These are phyloP conservation scores for Microbotryomycetes sp. DNA, from an alignment of 1,284 basidiomycete species.

Conservation along the genomic window DNA sequence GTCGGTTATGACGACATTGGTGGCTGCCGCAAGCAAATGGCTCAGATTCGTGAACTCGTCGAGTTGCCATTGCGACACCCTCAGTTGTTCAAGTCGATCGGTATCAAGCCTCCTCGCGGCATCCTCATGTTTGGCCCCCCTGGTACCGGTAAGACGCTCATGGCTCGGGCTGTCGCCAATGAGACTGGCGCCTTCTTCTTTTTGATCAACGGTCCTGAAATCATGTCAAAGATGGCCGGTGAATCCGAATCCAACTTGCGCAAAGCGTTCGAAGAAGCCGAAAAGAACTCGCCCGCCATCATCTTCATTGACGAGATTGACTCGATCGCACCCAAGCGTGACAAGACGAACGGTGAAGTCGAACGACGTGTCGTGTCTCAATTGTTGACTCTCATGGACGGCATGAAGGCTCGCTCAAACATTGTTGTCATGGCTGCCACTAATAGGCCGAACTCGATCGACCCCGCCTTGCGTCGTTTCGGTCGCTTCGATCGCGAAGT, in stretches of 20 bases:
- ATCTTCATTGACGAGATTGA: slow-evolving; percentile 99
- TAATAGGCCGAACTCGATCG: slow-evolving; percentile 97
- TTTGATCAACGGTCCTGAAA: slow-evolving; percentile 98
- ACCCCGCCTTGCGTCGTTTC: slow-evolving; percentile 94
- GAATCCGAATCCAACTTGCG: slow-evolving; percentile 95
- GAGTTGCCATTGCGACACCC: slow-evolving; percentile 96
- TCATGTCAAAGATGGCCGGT: slow-evolving; percentile 71
- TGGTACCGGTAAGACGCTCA: slow-evolving; percentile 94
- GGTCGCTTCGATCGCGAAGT: slow-evolving; percentile 99
- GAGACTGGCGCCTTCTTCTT: slow-evolving; percentile 99
- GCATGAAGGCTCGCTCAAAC: slow-evolving; percentile 95
- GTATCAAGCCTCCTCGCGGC: slow-evolving; percentile 98
- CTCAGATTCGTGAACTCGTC: slow-evolving; percentile 97
- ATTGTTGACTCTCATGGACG: slow-evolving; percentile 96
- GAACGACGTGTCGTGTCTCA: slow-evolving; percentile 98
- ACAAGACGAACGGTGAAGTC: slow-evolving; percentile 99
- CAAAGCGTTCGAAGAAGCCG: slow-evolving; percentile 98
- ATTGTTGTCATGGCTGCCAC: slow-evolving; percentile 99
- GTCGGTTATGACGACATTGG: slow-evolving; percentile 99
- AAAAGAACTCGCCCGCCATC: slow-evolving; percentile 99
- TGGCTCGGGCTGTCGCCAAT: slow-evolving; percentile 98
- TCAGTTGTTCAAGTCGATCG: slow-evolving; percentile 98
- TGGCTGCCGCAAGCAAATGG: slow-evolving; percentile 98
- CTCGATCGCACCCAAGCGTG: slow-evolving; percentile 98
- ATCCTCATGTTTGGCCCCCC: slow-evolving; percentile 95